Percentiles rank a stretch among this genome's conserved stretches.
These are phyloP conservation scores for Oenanthe sinensis DNA, from an alignment of 129 eudicot genomes.

Conservation along the genomic window DNA sequence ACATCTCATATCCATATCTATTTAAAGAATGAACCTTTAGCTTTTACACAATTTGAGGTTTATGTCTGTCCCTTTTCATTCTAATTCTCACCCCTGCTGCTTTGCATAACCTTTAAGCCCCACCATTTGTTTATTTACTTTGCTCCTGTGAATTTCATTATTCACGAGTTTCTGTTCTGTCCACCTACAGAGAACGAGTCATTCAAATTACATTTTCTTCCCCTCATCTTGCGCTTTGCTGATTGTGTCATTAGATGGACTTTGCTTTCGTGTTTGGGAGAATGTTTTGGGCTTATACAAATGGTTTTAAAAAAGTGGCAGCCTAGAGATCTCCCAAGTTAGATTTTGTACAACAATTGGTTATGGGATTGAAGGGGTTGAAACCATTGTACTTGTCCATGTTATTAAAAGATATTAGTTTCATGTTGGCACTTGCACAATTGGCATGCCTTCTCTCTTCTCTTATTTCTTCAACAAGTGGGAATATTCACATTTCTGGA, in stretches of 20 bases:
- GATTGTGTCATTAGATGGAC: no score
- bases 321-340: not conserved
- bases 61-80: not conserved
- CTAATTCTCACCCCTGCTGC: not conserved
- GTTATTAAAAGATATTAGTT: not conserved
- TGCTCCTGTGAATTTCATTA: not conserved
- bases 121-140: not conserved
- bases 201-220: not conserved
- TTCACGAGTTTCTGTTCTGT: not conserved
- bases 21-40: no score
- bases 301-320: not conserved
- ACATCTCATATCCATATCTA: not conserved
- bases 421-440: not conserved
- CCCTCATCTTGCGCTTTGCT: no score
- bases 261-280: no score
- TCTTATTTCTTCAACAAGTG: not conserved
- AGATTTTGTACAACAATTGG: not conserved
- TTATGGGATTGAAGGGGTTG: not conserved
- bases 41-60: not conserved
- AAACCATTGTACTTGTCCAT: not conserved
- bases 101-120: not conserved
- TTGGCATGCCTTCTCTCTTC: not conserved
- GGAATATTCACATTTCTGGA: no score
- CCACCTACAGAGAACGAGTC: not conserved
- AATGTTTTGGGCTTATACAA: not conserved